phyloP scores from a whole-genome alignment of 2,329 filamentous ascomycete species.

The Colletotrichum lindemuthianum region DNA sequence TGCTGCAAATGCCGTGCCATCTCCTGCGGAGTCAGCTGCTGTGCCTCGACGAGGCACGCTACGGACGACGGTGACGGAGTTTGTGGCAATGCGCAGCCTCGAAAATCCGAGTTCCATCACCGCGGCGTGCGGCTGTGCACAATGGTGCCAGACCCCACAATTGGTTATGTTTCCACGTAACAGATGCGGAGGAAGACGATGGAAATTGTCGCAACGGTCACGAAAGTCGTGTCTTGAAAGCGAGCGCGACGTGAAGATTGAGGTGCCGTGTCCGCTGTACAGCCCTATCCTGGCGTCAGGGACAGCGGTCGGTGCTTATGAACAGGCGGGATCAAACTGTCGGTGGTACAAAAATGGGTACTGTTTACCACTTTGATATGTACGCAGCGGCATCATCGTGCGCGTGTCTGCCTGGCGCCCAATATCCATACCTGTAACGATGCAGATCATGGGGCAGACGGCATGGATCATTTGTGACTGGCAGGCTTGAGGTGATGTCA shows the following conservation, averaged over 20 bases:
- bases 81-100: slow-evolving; percentile 29
- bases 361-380: too few species aligned
- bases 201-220: not conserved
- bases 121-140: slow-evolving; percentile 32
- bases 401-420: slow-evolving; percentile 6
- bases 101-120: slow-evolving; percentile 11
- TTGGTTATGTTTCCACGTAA: slow-evolving; percentile 1
- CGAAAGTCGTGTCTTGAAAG: slow-evolving; percentile 6
- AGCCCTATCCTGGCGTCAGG: not conserved
- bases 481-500: slow-evolving; percentile 6
- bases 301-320: not conserved
- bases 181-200: slow-evolving; percentile 3
- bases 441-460: slow-evolving; percentile 18
- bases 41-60: not conserved
- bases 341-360: too few species aligned
- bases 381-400: too few species aligned
- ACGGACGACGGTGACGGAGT: not conserved
- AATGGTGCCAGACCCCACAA: slow-evolving; percentile 22
- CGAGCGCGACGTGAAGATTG: slow-evolving; percentile 13
- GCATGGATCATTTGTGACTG: slow-evolving; percentile 25
- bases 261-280: not conserved
- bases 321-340: too few species aligned
- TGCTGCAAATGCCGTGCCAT: too few species aligned
- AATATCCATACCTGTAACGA: not conserved
- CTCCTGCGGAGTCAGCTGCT: too few species aligned